These are phyloP conservation scores for Medicago ruthenica DNA, from an alignment of 306 rosid species.

Conservation along the genomic window DNA sequence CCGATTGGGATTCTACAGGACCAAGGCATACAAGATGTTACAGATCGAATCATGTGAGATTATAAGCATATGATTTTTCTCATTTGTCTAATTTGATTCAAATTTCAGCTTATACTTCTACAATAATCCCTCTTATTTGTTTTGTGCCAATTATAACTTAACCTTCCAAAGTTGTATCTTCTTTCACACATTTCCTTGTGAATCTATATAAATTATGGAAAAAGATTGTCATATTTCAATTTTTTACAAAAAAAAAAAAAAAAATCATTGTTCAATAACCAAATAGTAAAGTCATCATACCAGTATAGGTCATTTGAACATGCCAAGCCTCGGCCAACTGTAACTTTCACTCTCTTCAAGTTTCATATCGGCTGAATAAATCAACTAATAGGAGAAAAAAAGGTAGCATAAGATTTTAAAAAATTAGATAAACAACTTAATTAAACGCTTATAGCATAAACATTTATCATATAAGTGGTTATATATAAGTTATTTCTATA, in stretches of 20 bases:
- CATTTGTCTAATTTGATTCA: slow-evolving; percentile 72
- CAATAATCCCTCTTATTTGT: slow-evolving; percentile 40
- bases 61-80: slow-evolving; percentile 67
- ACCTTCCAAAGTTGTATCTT: slow-evolving; percentile 45
- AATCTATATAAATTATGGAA: slow-evolving; percentile 51
- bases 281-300: slow-evolving; percentile 4
- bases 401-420: slow-evolving; percentile 24
- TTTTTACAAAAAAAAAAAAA: background rate
- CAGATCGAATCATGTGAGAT: slow-evolving; percentile 22
- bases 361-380: slow-evolving; percentile 47
- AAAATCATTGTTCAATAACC: background rate
- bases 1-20: slow-evolving; percentile 87
- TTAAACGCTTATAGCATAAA: background rate
- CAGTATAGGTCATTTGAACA: background rate
- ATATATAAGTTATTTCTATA: background rate
- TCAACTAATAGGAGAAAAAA: slow-evolving; percentile 2
- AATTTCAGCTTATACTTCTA: slow-evolving; percentile 72
- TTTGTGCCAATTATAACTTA: slow-evolving; percentile 44
- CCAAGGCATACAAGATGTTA: slow-evolving; percentile 88
- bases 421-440: background rate
- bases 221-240: slow-evolving; percentile 30
- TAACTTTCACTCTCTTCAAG: slow-evolving; percentile 61
- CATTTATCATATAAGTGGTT: background rate
- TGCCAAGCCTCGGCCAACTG: slow-evolving; percentile 64
- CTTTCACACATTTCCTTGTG: slow-evolving; percentile 63